Base-by-base conservation (phyloP, 352 stramenopile genomes). In the Phytophthora cryptogea region DNA sequence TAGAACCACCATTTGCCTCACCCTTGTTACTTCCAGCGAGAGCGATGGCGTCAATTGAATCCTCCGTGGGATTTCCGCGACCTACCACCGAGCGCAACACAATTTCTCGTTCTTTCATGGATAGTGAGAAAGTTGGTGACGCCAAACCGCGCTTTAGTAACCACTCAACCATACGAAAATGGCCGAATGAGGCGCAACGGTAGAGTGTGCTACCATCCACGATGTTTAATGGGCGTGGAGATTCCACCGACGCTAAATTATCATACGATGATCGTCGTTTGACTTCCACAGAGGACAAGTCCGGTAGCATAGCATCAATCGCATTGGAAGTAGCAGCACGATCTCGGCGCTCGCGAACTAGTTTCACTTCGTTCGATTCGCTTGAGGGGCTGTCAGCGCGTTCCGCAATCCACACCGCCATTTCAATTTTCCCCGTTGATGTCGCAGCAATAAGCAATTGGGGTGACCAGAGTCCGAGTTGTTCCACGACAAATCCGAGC, bases 131-230 rank as follows among this genome's bases (percentile, higher is more conserved):
- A 0, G 30, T 42, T 3, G 65, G 65, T 2, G 35, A 43, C 1
- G 54, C 54, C 14, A 73, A 42, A 1, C 47, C 26, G 17, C 48
- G 63, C 9, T 57, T 11, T 4, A 80, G 39, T 3, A 80, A 45
- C 71, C 71, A 80, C 51, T 80, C 44, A 4, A 80, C 41, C 30
- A 80, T 47, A 10, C 41, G 36, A 26, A 73, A 71, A 30, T 69
- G 44, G n/a, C 46, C 16, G 0, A 44, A 40, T 4, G 48, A 57
- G 5, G 60, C 65, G 36, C 63, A 60, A 6, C 44, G 56, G 44
- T 69, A 73, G 23, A 80, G 37, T 11, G 63, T 73, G 14, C 40
- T 42, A 4, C 59, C 59, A 20, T 62, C 43, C 30, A 80, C 65
- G 27, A 59, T 54, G 14, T 77, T 51, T 11, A 72, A 14, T 9